Conservation (phyloP, 2,329 filamentous ascomycete genomes). For the Fusarium sp. region DNA sequence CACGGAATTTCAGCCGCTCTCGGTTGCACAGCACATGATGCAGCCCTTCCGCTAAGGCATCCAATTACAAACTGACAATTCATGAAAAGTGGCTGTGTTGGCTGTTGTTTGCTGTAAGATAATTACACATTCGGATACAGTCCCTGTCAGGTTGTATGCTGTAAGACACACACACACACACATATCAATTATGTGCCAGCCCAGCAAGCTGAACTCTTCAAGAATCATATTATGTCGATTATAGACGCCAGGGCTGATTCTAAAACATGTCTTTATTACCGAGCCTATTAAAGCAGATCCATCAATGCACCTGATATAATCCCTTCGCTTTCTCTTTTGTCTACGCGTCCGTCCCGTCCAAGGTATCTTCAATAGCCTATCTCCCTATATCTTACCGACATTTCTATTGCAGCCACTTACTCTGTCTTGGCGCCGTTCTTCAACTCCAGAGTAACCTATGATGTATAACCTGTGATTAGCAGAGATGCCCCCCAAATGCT, state of each 20-base stretch:
- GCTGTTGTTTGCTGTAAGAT: background rate
- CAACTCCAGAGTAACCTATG: constrained; percentile 42
- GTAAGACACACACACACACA: too few species aligned
- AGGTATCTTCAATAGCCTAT: constrained; percentile 6
- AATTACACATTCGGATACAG: background rate
- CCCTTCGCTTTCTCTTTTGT: constrained; percentile 6
- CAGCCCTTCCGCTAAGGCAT: background rate
- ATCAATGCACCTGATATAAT: background rate
- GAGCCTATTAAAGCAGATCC: background rate
- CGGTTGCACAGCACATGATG: constrained; percentile 7
- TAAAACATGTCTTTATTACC: background rate
- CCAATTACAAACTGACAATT: background rate
- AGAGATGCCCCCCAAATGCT: background rate
- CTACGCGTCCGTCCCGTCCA: background rate
- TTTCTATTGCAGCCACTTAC: constrained; percentile 5
- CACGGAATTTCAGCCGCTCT: background rate
- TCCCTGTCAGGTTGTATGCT: background rate
- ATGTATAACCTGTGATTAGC: background rate
- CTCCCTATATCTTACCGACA: background rate
- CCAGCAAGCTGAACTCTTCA: background rate
- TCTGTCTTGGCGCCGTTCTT: constrained; percentile 35
- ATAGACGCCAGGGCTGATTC: background rate
- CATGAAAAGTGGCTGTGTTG: background rate
- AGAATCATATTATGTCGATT: background rate
- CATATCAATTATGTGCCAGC: background rate